Percentiles rank a stretch among this genome's conserved stretches.
Conservation (phyloP, 2,329 filamentous ascomycete genomes). For the Claviceps monticola region DNA sequence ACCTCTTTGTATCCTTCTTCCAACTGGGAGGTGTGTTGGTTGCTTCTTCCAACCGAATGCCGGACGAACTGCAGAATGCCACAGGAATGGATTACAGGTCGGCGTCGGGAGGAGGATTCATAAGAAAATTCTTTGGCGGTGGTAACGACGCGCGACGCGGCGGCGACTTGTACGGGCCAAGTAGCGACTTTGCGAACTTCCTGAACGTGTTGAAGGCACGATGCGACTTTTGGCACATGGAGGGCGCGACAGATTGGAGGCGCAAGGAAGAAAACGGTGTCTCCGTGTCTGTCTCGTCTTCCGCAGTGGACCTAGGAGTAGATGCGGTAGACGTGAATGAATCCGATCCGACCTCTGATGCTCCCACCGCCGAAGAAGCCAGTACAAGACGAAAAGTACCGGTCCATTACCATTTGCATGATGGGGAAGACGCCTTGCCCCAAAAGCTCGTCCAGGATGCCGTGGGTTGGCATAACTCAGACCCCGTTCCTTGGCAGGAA, state of each 20-base stretch:
- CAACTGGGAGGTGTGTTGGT: slow-evolving; percentile 69
- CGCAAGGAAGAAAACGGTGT: slow-evolving; percentile 30
- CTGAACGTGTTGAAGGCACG: slow-evolving; percentile 62
- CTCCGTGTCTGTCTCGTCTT: not conserved
- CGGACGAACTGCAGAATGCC: slow-evolving; percentile 65
- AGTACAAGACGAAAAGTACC: slow-evolving; percentile 13
- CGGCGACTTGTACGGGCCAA: slow-evolving; percentile 42
- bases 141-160: slow-evolving; percentile 13
- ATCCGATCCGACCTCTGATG: not conserved
- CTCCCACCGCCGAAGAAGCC: not conserved
- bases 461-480: slow-evolving; percentile 11
- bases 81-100: slow-evolving; percentile 54
- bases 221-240: slow-evolving; percentile 78
- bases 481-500: slow-evolving; percentile 26
- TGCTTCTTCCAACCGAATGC: slow-evolving; percentile 72
- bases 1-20: slow-evolving; percentile 68
- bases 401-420: slow-evolving; percentile 16
- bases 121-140: slow-evolving; percentile 33
- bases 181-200: slow-evolving; percentile 63
- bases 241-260: slow-evolving; percentile 59
- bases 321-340: not conserved
- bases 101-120: slow-evolving; percentile 37
- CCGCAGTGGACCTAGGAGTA: not conserved
- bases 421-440: slow-evolving; percentile 16
- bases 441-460: slow-evolving; percentile 10